phyloP scores from a whole-genome alignment of 2,329 filamentous ascomycete genomes.

The Volutella citrinella region DNA sequence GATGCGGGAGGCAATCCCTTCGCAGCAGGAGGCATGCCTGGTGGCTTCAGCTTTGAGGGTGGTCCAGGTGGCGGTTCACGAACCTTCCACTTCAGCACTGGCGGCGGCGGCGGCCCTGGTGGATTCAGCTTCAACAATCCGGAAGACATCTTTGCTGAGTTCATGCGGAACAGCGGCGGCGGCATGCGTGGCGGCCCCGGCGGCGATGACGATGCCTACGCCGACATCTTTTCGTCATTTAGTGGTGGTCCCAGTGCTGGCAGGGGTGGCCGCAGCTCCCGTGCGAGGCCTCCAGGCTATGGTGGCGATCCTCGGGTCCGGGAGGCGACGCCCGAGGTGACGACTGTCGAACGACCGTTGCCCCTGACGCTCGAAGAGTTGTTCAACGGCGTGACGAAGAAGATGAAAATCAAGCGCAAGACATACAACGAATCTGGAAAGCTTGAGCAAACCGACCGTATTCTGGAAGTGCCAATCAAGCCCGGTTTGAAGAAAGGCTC shows the following conservation, averaged over 20 bases:
- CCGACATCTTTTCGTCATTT: conserved; percentile 55
- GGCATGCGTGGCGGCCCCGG: conserved; percentile 42
- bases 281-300: conserved; percentile 40
- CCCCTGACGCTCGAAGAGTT: conserved; percentile 84
- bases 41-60: conserved; percentile 55
- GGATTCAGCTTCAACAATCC: conserved; percentile 84
- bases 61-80: conserved; percentile 44
- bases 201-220: conserved; percentile 43
- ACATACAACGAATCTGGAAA: conserved; percentile 85
- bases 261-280: conserved; percentile 36
- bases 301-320: conserved; percentile 30
- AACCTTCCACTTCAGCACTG: conserved; percentile 64
- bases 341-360: conserved; percentile 82
- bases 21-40: conserved; percentile 54
- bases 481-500: conserved; percentile 92
- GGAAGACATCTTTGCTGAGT: conserved; percentile 81
- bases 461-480: conserved; percentile 93
- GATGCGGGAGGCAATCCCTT: conserved; percentile 58
- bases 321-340: conserved; percentile 71
- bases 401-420: conserved; percentile 98
- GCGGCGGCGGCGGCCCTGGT: conserved; percentile 44
- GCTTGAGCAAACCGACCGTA: conserved; percentile 81
- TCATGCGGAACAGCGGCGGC: conserved; percentile 56
- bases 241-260: conserved; percentile 36
- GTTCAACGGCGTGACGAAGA: conserved; percentile 84